Base-by-base conservation (phyloP, 2,329 filamentous ascomycete genomes). In the Diatrype stigma region DNA sequence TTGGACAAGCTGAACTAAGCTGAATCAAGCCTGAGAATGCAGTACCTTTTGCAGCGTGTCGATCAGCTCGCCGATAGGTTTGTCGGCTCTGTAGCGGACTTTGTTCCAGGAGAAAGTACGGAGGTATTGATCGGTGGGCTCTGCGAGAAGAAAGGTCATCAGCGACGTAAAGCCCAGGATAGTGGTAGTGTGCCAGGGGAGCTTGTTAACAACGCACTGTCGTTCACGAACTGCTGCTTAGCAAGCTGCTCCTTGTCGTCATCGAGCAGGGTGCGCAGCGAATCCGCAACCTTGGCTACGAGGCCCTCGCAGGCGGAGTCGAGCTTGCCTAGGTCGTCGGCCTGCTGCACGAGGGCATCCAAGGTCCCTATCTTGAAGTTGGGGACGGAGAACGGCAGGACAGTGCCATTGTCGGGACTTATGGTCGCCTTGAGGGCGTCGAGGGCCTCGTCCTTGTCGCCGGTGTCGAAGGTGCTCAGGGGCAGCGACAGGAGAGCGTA, bases 361-460 rank as follows among this genome's bases (percentile, higher is more conserved):
- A 99, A 80, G 0, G 94, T 96, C 52, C 94, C 94, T 69, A 99
- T 96, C 77, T 97, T 99, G 81, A 99, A 96, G 58, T 91, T 87
- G 19, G 94, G 94, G 56, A 97, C 87, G 51, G 82, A 75, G 67
- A 97, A 96, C 2, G 85, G 84, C 47, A 84, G 75, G 44, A 90
- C 86, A 48, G 81, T 83, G 67, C 88, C 90, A 69, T 89, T 85
- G 62, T 96, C 89, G 51, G 82, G 74, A 46, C 82, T 78, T 50
- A 96, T 79, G 40, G 86, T 90, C 50, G 85, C 75, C 60, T 85
- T 83, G 55, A 99, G 73, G 44, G 90, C 82, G 45, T 84, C 81
- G 59, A 96, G 77, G 58, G 93, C 90, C 70, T 95, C 90, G 60
- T 93, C 87, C 64, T 80, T 80, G 73, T 93, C 83, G 73, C 83